Base-by-base conservation (phyloP, 148 eudicot species). In the Nyssa sinensis region DNA sequence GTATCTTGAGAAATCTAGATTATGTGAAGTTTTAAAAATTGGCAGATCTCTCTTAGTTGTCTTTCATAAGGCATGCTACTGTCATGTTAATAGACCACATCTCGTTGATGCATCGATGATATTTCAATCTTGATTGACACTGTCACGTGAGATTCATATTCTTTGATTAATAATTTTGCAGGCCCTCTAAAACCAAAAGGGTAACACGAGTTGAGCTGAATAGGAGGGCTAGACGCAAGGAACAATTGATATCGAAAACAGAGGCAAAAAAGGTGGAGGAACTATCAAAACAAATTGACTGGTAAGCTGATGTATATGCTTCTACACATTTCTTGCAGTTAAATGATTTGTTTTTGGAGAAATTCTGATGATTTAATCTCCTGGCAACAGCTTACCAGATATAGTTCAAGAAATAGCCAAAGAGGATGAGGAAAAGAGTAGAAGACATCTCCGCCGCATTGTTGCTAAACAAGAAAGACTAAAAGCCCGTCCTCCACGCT, bases 361-460 rank as follows among this genome's bases (percentile, higher is more conserved):
- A n/a, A n/a, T n/a, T n/a, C 41, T 66, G 58, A 44, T 65, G 39
- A 35, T 61, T 51, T 78, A 31, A 70, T 69, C 24, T 60, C 32
- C 11, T 88, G 59, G 58, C 55, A 76, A 62, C 84, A 94, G 98
- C 79, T 78, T 94, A 76, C 86, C 90, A 7, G 87, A 88, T 64
- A 88, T 94, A 79, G 78, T 94, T 49, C 39, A 88, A 71, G 97
- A 94, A 84, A 91, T 94, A 72, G 96, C 85, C 3, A 76, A 80
- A 77, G 97, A 92, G 76, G 98, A 92, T n/a, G 88, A 88, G 77
- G 98, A 90, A 75, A 94, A 86, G 78, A 75, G 85, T 33, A 94
- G 82, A 27, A 88, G 81, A 74, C 93, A 84, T 85, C 74, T 90
- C 1, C 93, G 97, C 0, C 92, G 93, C 34, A 16, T 41, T 68